Evolutionary conservation across 2,329 filamentous ascomycete species (phyloP), one percentile per base, ranked within the genome.

Genomic region (Scedosporium apiospermum): DNA sequence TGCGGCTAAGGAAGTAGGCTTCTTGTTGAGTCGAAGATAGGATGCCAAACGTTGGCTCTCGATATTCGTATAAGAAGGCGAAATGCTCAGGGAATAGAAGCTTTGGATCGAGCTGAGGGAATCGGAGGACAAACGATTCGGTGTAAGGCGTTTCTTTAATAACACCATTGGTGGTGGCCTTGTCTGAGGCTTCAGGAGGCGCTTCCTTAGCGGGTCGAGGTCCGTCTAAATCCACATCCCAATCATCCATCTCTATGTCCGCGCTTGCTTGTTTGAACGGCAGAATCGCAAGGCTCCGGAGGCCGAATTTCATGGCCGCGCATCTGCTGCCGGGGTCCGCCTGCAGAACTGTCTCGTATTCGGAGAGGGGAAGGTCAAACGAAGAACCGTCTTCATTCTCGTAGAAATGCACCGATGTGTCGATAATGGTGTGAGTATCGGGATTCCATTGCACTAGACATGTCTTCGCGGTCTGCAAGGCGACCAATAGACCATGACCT

Each of bases 361-460:
- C 85, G 71, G 85, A 86, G 69, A 96, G 77, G 62, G 88, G 84
- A 61, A 88, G 83, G 60, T 89, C 87, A 88, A 92, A 97, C 0
- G 93, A 93, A 65, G 86, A 89, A 61, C 88, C 87, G 71, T 96
- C 93, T 71, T 97, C 93, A 73, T 95, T 90, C 74, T 99, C 95
- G 76, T 98, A 99, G 80, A 93, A 98, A 78, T 99, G 95, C 69
- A 99, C 93, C 60, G 93, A 98, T 66, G 95, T 85, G 61, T 93
- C 98, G 68, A 88, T 87, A 68, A 98, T 87, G 60, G 85, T 84
- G 74, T 90, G 82, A 67, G 85, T 86, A 72, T 89, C 86, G 7
- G 91, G 87, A 72, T 98, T 91, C 95, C 95, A 99, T 77, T 97
- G 91, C 63, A 96, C 82, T 73, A 99, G 80, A 74, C 90, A 96